Percentiles rank a stretch among this genome's conserved stretches.
Evolutionary conservation across 2,329 filamentous ascomycete species (phyloP).

Genomic region (Xylariales sp.): DNA sequence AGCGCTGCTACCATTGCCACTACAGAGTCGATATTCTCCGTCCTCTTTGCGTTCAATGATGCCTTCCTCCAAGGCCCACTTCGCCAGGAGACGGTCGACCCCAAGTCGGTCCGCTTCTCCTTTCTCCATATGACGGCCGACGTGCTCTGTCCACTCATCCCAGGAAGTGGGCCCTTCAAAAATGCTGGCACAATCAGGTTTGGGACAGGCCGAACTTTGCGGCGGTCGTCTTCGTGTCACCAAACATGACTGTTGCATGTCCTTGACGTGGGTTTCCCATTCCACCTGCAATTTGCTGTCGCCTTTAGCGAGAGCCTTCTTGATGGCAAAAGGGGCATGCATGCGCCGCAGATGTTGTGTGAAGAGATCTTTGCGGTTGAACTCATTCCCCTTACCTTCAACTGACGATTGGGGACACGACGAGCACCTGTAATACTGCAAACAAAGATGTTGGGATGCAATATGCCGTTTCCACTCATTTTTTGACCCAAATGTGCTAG

Average conservation of each 20-base stretch:
- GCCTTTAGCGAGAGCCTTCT: conserved; percentile 66
- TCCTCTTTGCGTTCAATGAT: conserved; percentile 70
- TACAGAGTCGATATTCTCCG: conserved; percentile 67
- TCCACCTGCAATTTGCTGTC: conserved; percentile 70
- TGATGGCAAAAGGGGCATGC: conserved; percentile 80
- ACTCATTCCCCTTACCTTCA: conserved; percentile 67
- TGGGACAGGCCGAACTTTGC: conserved; percentile 75
- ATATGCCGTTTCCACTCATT: conserved; percentile 99
- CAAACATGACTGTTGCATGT: conserved; percentile 80
- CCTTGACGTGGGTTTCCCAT: conserved; percentile 74
- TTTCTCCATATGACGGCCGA: conserved; percentile 88
- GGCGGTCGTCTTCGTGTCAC: conserved; percentile 76
- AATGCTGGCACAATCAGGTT: conserved; percentile 74
- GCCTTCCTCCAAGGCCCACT: conserved; percentile 72
- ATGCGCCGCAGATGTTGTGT: conserved; percentile 94
- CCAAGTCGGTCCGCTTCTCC: conserved; percentile 68
- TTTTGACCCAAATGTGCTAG: conserved; percentile 87
- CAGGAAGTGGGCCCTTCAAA: conserved; percentile 82
- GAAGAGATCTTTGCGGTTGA: conserved; percentile 96
- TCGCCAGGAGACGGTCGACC: conserved; percentile 67
- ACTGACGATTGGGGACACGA: conserved; percentile 63
- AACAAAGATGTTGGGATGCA: conserved; percentile 84
- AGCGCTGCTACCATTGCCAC: conserved; percentile 52
- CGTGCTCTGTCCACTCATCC: conserved; percentile 93
- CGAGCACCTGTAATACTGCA: conserved; percentile 74